Evolutionary conservation across 1,284 basidiomycete genomes (phyloP).

Genomic region (Earliella scabrosa): DNA sequence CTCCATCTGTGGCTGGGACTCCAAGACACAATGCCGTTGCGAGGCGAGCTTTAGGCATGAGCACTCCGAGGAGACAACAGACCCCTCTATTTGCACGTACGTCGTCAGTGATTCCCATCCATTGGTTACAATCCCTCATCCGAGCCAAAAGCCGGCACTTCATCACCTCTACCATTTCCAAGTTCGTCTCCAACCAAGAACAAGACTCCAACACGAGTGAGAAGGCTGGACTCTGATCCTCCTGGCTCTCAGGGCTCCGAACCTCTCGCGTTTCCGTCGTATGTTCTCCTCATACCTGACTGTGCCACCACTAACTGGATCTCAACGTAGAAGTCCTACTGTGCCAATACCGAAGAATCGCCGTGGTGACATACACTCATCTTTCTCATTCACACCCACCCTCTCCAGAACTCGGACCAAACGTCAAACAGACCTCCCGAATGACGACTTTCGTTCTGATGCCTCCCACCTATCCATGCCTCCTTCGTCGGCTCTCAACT

Average conservation of each 20-base stretch:
- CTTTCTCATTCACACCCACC: conserved; percentile 66
- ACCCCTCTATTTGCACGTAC: conserved; percentile 61
- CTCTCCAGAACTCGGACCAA: conserved; percentile 41
- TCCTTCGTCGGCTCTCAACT: conserved; percentile 60
- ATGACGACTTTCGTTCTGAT: conserved; percentile 59
- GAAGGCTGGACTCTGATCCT: conserved; percentile 29
- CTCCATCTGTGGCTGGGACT: conserved; percentile 61
- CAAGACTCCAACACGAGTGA: conserved; percentile 43
- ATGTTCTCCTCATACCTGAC: conserved; percentile 28
- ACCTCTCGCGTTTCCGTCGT: conserved; percentile 67
- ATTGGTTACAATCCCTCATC: neutral
- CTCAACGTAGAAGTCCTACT: conserved; percentile 37
- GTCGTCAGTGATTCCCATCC: conserved; percentile 24
- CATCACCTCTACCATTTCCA: conserved; percentile 75
- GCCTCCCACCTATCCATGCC: conserved; percentile 60
- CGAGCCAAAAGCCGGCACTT: conserved; percentile 50
- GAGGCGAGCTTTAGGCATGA: conserved; percentile 64
- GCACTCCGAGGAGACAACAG: conserved; percentile 52
- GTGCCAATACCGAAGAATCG: conserved; percentile 65
- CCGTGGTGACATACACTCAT: conserved; percentile 86
- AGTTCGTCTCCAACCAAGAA: conserved; percentile 65
- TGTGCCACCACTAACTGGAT: too few relatives aligned
- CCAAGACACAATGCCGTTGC: conserved; percentile 50
- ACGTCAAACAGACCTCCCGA: conserved; percentile 32
- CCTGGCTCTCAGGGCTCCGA: conserved; percentile 53